phyloP scores from a whole-genome alignment of 257 asterid genomes.

The Solanum commersonii region DNA sequence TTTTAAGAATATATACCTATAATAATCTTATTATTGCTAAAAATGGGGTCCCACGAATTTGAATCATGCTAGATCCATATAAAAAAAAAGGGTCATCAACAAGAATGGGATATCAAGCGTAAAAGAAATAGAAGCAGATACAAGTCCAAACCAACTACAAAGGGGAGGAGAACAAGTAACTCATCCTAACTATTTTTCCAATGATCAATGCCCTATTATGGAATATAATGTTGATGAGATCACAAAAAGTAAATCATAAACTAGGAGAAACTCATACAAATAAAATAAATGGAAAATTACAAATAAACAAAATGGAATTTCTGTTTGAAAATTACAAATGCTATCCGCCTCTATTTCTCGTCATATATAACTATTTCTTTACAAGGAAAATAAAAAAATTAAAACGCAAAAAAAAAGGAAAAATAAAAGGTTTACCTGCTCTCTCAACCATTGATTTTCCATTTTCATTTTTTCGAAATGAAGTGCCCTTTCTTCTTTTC shows the following conservation, averaged over 20 bases:
- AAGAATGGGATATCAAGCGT: no score
- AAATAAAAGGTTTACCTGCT: conserved; percentile 20
- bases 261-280: not conserved
- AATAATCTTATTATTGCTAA: no score
- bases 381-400: not conserved
- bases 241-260: not conserved
- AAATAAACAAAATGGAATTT: not conserved
- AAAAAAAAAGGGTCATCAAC: no score
- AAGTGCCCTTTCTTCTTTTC: conserved; percentile 26
- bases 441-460: conserved; percentile 39
- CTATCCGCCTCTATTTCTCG: no score
- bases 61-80: no score
- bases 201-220: not conserved
- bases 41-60: not conserved
- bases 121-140: no score
- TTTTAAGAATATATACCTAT: not conserved
- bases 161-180: not conserved
- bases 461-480: conserved; percentile 22
- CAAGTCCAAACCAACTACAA: not conserved
- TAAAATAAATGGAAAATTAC: not conserved
- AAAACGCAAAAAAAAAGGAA: not conserved
- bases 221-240: not conserved
- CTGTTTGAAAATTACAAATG: no score
- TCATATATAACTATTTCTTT: not conserved
- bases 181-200: not conserved